Evolutionary conservation across 305 asterid species (phyloP).

Genomic region (Ruellia speciosa): DNA sequence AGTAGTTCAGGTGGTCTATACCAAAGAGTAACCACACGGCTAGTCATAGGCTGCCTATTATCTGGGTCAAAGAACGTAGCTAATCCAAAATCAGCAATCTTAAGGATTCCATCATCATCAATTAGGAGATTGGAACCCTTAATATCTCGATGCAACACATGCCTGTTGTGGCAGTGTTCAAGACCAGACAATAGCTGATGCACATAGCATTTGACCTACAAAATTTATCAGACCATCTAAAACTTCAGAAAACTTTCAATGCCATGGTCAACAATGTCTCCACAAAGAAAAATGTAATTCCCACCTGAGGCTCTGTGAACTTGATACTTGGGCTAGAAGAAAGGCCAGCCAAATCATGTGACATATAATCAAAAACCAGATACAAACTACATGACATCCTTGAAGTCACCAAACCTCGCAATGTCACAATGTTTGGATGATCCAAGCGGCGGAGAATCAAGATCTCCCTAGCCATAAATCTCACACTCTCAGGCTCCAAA

Average conservation of each 20-base stretch:
- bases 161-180: slow-evolving; percentile 78
- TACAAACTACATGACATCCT: slow-evolving; percentile 88
- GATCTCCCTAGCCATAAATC: slow-evolving; percentile 92
- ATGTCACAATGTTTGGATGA: slow-evolving; percentile 73
- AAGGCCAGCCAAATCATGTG: slow-evolving; percentile 87
- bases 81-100: slow-evolving; percentile 89
- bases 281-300: slow-evolving; percentile 14
- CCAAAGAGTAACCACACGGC: slow-evolving; percentile 91
- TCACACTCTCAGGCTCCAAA: slow-evolving; percentile 90
- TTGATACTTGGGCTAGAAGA: slow-evolving; percentile 65
- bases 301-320: slow-evolving; percentile 89
- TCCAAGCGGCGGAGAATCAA: slow-evolving; percentile 81
- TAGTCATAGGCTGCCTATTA: slow-evolving; percentile 81
- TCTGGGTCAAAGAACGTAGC: slow-evolving; percentile 74
- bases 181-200: slow-evolving; percentile 80
- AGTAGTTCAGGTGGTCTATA: slow-evolving; percentile 93
- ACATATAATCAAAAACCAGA: slow-evolving; percentile 80
- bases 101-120: slow-evolving; percentile 64
- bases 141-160: slow-evolving; percentile 80
- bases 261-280: neutral
- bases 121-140: slow-evolving; percentile 91
- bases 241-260: neutral
- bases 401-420: slow-evolving; percentile 81
- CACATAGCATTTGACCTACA: slow-evolving; percentile 79
- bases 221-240: slow-evolving; percentile 18